phyloP scores from a whole-genome alignment of 768 basidiomycete species.

The Mycena filopes region DNA sequence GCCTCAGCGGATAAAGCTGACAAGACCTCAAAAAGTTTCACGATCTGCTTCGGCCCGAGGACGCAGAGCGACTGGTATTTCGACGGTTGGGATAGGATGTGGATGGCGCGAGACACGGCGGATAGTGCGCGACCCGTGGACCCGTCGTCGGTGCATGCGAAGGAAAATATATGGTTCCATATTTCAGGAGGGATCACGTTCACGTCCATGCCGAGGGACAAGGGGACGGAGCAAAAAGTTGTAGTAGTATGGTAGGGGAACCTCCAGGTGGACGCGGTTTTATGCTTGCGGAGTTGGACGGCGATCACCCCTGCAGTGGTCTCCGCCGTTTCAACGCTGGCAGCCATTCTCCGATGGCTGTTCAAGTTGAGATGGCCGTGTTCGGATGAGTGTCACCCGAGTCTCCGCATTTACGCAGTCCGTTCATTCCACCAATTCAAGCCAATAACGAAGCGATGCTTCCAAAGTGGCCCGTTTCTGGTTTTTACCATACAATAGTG shows the following conservation, averaged over 20 bases:
- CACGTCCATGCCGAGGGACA: not conserved
- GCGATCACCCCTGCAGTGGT: not conserved
- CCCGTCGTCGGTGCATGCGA: slow-evolving; percentile 21
- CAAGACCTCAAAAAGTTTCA: slow-evolving; percentile 1
- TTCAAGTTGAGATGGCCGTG: too few species aligned
- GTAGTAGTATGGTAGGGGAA: not conserved
- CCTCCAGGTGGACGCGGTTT: not conserved
- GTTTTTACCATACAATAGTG: too few species aligned
- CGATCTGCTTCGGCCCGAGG: slow-evolving; percentile 9
- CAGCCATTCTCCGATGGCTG: too few species aligned
- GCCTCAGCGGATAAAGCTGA: slow-evolving; percentile 1
- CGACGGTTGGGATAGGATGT: slow-evolving; percentile 5
- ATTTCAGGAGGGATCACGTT: slow-evolving; percentile 12
- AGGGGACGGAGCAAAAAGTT: not conserved
- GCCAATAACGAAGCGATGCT: too few species aligned
- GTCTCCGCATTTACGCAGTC: too few species aligned
- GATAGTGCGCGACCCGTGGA: slow-evolving; percentile 20
- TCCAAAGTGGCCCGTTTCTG: too few species aligned
- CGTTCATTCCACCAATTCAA: too few species aligned
- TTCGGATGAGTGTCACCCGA: too few species aligned
- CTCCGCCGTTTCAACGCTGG: not conserved
- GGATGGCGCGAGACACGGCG: slow-evolving; percentile 8
- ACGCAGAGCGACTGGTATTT: slow-evolving; percentile 24
- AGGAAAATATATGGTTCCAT: slow-evolving; percentile 12
- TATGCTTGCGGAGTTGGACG: slow-evolving; percentile 10